Base-by-base conservation (phyloP, 2,329 filamentous ascomycete genomes). In the Monosporascus cannonballus region DNA sequence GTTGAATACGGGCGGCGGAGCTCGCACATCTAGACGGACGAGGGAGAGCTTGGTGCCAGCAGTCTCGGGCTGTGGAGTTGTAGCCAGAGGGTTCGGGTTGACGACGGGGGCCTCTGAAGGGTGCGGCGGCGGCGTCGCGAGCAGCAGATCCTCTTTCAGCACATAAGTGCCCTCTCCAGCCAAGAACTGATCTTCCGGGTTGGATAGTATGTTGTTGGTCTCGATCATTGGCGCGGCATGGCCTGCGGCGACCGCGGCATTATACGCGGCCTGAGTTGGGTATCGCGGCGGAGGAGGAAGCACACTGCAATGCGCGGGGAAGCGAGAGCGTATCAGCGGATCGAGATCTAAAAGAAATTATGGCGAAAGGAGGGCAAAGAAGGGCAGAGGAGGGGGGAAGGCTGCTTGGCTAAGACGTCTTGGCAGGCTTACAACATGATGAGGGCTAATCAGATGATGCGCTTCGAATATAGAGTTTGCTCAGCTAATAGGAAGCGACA, bases 111-210 rank as follows among this genome's bases (percentile, higher is more conserved):
- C 86, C 76, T 99, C 94, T 56, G 92, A 96, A 22, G 94, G 94
- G 72, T 99, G 94, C 15, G 92, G 92, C 57, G 93, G 93, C 52
- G 94, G 94, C 36, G 92, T 96, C 45, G 94, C 93, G 53, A 99
- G 85, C 61, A 91, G 87, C 27, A 99, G 76, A 68, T 96, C 90
- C 72, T 99, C 93, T 69, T 91, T 87, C 44, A 97, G 81, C 22
- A 89, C 80, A 66, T 99, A 99, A 56, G 89, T 63, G 89, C 91
- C 94, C 84, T 99, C 94, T 70, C 93, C 94, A 47, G 93, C 91
- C 44, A 96, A 84, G 61, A 99, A 86, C 68, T 95, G 89, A 71
- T 90, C 90, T 63, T 96, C 92, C 24, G 89, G 93, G 63, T 89
- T 87, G 53, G 83, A 84, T 56, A 99, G 76, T 39, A 85, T 87